Percentiles rank a stretch among this genome's conserved stretches.
Conservation (phyloP, 371 early-diverging fungal species). For the Rhizopus delemar region DNA sequence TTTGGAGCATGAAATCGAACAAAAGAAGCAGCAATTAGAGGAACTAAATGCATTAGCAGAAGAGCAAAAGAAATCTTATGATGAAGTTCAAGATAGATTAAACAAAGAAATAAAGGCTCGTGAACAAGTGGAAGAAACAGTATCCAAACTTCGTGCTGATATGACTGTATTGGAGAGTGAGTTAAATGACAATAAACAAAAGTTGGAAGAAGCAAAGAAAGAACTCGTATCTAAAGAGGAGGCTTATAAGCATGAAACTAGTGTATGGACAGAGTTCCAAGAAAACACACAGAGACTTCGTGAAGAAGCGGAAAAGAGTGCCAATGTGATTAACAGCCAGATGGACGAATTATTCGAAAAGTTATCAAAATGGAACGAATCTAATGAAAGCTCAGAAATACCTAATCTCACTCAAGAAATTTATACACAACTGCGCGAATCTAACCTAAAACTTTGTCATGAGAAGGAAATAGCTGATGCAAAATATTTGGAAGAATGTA, state of each 20-base stretch:
- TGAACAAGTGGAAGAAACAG: slow-evolving; percentile 11
- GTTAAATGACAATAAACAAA: neutral
- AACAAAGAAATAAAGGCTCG: slow-evolving; percentile 2
- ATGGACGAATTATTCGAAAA: slow-evolving; percentile 2
- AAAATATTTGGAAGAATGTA: slow-evolving; percentile 8
- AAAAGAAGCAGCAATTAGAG: slow-evolving; percentile 13
- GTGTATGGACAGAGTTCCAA: slow-evolving; percentile 3
- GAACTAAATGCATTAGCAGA: slow-evolving; percentile 8
- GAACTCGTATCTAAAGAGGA: slow-evolving; percentile 4
- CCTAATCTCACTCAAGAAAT: neutral
- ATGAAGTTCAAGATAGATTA: slow-evolving; percentile 26
- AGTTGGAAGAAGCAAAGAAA: neutral
- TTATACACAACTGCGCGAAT: slow-evolving; percentile 7
- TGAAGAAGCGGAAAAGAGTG: neutral
- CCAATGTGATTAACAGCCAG: neutral
- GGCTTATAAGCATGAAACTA: neutral
- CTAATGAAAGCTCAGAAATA: neutral
- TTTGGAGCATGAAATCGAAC: neutral
- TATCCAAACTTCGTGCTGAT: slow-evolving; percentile 10
- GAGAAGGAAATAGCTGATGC: slow-evolving; percentile 16
- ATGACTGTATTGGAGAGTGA: slow-evolving; percentile 7
- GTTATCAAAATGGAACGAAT: neutral
- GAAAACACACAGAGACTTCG: slow-evolving; percentile 3
- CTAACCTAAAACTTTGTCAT: slow-evolving; percentile 5
- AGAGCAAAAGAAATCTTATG: slow-evolving; percentile 30